These are phyloP conservation scores for Hypoxylon fragiforme DNA, from an alignment of 495 filamentous ascomycete genomes.

Conservation along the genomic window DNA sequence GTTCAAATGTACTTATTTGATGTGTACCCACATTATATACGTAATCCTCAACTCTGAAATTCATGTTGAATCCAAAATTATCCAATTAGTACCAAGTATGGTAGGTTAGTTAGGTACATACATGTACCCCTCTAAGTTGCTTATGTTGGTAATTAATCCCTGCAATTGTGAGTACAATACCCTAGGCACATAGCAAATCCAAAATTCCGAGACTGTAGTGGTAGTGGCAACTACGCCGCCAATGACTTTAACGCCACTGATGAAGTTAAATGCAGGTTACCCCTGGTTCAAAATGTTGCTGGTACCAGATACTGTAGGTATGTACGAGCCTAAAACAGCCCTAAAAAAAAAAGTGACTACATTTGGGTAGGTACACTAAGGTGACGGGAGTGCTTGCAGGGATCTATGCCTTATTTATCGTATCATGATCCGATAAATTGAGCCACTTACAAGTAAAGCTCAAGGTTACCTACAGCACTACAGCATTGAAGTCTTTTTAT, in stretches of 20 bases:
- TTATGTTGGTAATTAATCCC: no score
- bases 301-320: slow-evolving; percentile 16
- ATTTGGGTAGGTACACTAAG: slow-evolving; percentile 1
- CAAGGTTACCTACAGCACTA: not conserved
- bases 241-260: slow-evolving; percentile 7
- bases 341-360: not conserved
- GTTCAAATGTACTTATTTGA: not conserved
- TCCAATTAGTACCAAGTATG: no score
- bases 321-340: no score
- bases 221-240: not conserved
- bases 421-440: not conserved
- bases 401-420: slow-evolving; percentile 11
- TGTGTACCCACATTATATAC: not conserved
- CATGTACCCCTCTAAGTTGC: no score
- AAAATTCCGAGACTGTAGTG: slow-evolving; percentile 3
- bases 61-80: no score
- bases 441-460: not conserved
- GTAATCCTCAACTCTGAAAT: no score
- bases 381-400: slow-evolving; percentile 28
- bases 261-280: not conserved
- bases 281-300: slow-evolving; percentile 17
- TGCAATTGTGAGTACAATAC: no score
- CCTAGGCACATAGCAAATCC: not conserved
- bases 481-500: not conserved
- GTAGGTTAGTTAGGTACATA: no score